A percentile compares a stretch with the other conserved stretches of the same genome.
Conservation (phyloP, 805 yeast species). For the Sporopachydermia lactativora region DNA sequence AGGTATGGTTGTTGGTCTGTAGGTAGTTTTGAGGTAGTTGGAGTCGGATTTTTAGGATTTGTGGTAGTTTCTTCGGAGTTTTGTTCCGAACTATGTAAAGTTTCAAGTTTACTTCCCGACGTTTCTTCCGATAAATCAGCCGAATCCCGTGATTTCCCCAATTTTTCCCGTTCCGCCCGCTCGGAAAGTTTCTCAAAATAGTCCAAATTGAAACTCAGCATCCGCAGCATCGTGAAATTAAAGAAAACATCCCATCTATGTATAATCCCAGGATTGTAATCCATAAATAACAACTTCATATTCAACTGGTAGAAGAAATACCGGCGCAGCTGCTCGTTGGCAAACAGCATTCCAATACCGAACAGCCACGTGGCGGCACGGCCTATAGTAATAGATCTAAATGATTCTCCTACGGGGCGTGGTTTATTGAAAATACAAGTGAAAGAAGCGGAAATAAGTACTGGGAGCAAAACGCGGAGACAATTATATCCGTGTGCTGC, state of each 20-base stretch:
- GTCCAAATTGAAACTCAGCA: constrained; percentile 76
- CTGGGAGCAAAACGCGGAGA: constrained; percentile 45
- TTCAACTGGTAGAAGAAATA: constrained; percentile 21
- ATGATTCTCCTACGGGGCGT: constrained; percentile 9
- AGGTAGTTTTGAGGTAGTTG: not conserved
- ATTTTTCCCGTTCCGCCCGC: constrained; percentile 5
- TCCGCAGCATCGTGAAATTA: constrained; percentile 76
- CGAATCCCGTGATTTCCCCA: not conserved
- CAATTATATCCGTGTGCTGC: constrained; percentile 74
- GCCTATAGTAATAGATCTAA: constrained; percentile 4
- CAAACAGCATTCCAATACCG: constrained; percentile 62
- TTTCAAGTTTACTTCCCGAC: constrained; percentile 6
- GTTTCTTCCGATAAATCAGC: no score
- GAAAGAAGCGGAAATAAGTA: constrained; percentile 37
- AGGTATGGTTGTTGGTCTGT: not conserved
- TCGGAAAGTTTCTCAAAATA: constrained; percentile 31
- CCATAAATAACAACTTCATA: constrained; percentile 34
- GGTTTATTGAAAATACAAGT: constrained; percentile 22
- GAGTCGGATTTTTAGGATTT: not conserved
- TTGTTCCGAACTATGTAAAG: not conserved
- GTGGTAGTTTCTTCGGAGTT: not conserved
- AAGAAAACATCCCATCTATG: constrained; percentile 92
- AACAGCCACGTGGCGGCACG: constrained; percentile 49
- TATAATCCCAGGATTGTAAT: constrained; percentile 60
- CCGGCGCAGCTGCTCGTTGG: constrained; percentile 55